A percentile compares a stretch with the other conserved stretches of the same genome.
Evolutionary conservation across 202 grass and related monocot genomes (phyloP).

Genomic region (Saccharum hybrid): DNA sequence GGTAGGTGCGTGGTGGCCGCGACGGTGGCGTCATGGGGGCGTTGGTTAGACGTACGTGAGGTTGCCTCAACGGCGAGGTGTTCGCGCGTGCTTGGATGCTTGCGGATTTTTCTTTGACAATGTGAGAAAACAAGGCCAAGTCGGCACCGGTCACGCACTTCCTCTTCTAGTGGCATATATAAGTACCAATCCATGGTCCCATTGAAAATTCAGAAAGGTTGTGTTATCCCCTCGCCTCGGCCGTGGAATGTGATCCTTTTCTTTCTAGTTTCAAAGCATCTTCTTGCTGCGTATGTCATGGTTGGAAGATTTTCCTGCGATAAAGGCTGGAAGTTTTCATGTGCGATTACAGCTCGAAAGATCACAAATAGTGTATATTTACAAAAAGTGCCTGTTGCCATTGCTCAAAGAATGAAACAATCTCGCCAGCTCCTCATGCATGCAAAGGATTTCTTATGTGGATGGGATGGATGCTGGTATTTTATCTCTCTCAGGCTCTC

Average conservation of each 20-base stretch:
- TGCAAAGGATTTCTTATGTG: background rate
- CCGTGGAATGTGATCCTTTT: background rate
- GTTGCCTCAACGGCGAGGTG: background rate
- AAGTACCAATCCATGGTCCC: background rate
- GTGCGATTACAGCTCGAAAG: background rate
- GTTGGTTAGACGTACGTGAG: background rate
- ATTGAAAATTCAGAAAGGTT: background rate
- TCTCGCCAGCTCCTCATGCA: background rate
- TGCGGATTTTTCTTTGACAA: constrained; percentile 31
- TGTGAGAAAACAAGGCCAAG: constrained; percentile 15
- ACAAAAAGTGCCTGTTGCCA: constrained; percentile 1
- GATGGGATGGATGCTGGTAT: background rate
- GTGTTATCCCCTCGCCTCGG: background rate
- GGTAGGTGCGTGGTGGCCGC: constrained; percentile 10
- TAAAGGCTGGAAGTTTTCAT: background rate
- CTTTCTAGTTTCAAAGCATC: background rate
- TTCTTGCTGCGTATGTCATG: constrained; percentile 6
- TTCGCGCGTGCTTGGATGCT: constrained; percentile 47
- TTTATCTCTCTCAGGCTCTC: background rate
- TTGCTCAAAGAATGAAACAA: constrained; percentile 34
- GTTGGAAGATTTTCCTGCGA: background rate
- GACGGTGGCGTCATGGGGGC: constrained; percentile 27
- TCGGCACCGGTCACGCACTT: constrained; percentile 23
- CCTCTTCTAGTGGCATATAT: background rate
- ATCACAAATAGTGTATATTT: constrained; percentile 7